Evolutionary conservation across 345 rosid genomes (phyloP).

Genomic region (Lumnitzera littorea): DNA sequence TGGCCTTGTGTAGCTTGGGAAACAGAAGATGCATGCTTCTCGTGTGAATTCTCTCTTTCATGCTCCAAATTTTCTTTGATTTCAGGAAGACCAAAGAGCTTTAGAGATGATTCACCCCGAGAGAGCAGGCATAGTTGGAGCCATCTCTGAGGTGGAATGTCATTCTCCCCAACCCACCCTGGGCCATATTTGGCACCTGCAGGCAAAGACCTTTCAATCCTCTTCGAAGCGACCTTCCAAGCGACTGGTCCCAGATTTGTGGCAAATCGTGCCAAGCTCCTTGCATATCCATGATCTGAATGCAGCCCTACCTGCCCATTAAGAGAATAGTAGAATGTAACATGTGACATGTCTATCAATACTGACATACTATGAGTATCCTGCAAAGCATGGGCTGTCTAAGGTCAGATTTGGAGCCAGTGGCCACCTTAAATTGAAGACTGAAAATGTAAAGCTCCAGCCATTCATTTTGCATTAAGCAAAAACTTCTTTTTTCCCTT

Average conservation of each 20-base stretch:
- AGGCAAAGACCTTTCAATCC: slow-evolving; percentile 51
- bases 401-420: too few species aligned
- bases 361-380: too few species aligned
- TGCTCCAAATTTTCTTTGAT: slow-evolving; percentile 13
- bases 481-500: too few species aligned
- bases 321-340: background rate
- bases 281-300: slow-evolving; percentile 66
- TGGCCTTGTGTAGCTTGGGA: slow-evolving; percentile 5
- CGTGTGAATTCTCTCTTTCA: slow-evolving; percentile 11
- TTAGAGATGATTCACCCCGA: slow-evolving; percentile 10
- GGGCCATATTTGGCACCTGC: slow-evolving; percentile 59
- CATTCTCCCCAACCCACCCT: slow-evolving; percentile 86
- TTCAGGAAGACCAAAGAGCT: slow-evolving; percentile 13
- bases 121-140: slow-evolving; percentile 15
- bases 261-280: slow-evolving; percentile 77
- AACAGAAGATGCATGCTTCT: slow-evolving; percentile 13
- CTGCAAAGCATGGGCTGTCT: too few species aligned
- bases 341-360: too few species aligned
- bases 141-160: slow-evolving; percentile 27
- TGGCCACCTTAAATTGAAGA: too few species aligned
- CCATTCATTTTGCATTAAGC: too few species aligned
- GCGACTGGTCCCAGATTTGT: slow-evolving; percentile 61
- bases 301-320: slow-evolving; percentile 69
- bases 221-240: slow-evolving; percentile 58
- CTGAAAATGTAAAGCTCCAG: too few species aligned